These are phyloP conservation scores for Tricholoma furcatifolium DNA, from an alignment of 768 basidiomycete genomes.

Conservation along the genomic window DNA sequence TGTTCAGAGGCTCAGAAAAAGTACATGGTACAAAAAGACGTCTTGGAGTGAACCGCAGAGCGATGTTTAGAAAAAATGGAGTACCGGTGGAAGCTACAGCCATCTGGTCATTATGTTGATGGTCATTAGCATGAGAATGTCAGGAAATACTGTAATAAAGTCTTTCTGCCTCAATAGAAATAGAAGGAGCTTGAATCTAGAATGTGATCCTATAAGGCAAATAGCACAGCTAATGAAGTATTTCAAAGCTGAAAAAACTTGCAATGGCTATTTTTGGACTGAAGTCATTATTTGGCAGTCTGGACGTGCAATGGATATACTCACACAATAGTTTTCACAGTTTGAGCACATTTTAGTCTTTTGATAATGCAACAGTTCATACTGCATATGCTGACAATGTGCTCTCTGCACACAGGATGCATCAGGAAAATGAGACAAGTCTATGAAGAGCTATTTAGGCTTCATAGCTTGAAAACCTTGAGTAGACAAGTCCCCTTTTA, in stretches of 20 bases:
- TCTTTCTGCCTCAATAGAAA: conserved; percentile 21
- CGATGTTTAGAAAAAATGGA: conserved; percentile 29
- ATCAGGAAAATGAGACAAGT: too few species aligned
- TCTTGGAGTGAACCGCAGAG: too few species aligned
- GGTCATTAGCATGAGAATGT: conserved; percentile 36
- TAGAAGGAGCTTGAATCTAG: too few species aligned
- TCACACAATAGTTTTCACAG: conserved; percentile 18
- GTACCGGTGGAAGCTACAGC: conserved; percentile 23
- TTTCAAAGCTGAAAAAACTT: conserved; percentile 13
- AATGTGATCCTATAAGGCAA: too few species aligned
- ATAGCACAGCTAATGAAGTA: conserved; percentile 8
- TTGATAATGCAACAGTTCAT: conserved; percentile 30
- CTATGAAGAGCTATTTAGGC: too few species aligned
- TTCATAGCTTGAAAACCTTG: too few species aligned
- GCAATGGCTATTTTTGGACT: conserved; percentile 4
- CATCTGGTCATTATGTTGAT: conserved; percentile 30
- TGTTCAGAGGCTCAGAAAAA: too few species aligned
- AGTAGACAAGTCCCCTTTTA: too few species aligned
- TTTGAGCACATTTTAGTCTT: conserved; percentile 22
- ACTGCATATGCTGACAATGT: conserved; percentile 26
- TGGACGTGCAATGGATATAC: conserved; percentile 22
- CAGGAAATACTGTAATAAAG: conserved; percentile 25
- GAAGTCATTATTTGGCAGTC: conserved; percentile 25
- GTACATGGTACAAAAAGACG: too few species aligned
- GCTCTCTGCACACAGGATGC: conserved; percentile 32